phyloP scores from a whole-genome alignment of 371 early-diverging fungal genomes.

The Chytridiales sp. region DNA sequence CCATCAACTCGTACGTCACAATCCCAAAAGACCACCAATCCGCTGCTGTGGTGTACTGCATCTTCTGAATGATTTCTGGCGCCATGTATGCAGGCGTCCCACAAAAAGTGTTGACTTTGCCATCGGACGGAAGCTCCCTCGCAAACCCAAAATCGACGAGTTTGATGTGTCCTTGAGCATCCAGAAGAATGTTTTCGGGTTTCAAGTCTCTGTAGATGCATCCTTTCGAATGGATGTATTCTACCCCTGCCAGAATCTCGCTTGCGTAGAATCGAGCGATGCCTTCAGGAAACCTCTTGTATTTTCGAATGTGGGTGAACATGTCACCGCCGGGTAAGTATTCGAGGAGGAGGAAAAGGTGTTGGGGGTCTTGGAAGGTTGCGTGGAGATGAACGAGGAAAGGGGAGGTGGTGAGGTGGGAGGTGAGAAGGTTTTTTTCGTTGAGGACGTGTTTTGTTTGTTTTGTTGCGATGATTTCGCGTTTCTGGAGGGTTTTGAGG shows the following conservation, averaged over 20 bases:
- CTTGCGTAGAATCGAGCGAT: constrained; percentile 50
- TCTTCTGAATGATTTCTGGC: constrained; percentile 91
- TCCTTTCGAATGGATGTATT: constrained; percentile 53
- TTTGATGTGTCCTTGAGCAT: constrained; percentile 88
- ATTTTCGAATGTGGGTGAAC: constrained; percentile 39
- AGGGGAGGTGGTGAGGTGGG: constrained; percentile 56
- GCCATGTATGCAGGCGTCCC: constrained; percentile 98
- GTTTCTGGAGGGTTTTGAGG: constrained; percentile 91
- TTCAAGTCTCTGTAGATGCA: constrained; percentile 64
- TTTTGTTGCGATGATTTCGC: constrained; percentile 85
- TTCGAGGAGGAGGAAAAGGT: constrained; percentile 82
- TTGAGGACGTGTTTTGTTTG: constrained; percentile 94
- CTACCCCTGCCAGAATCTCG: constrained; percentile 55
- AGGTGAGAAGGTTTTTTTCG: constrained; percentile 70
- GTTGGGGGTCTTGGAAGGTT: constrained; percentile 69
- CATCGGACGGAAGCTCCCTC: constrained; percentile 69
- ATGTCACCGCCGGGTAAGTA: constrained; percentile 69
- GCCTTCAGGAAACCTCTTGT: constrained; percentile 31
- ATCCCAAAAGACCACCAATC: constrained; percentile 70
- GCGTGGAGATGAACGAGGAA: constrained; percentile 69
- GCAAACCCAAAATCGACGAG: constrained; percentile 99
- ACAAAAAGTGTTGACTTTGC: constrained; percentile 91
- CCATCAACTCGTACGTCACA: constrained; percentile 62
- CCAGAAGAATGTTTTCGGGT: constrained; percentile 81
- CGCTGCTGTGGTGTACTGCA: constrained; percentile 69